Evolutionary conservation across 805 yeast genomes (phyloP).

Genomic region (Ogataea nakhonphanomensis): DNA sequence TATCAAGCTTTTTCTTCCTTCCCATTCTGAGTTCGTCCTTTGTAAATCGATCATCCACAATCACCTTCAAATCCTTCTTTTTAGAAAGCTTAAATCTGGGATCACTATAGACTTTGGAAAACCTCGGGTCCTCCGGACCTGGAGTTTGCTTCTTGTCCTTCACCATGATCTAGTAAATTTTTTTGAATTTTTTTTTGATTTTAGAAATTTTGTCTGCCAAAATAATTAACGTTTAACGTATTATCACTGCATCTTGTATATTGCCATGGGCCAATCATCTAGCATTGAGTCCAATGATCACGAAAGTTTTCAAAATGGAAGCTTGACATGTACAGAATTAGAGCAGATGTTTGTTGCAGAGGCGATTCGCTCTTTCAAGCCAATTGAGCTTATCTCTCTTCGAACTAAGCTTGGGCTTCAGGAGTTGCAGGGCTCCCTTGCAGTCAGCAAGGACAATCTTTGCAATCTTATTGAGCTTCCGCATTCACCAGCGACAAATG

Average conservation of each 20-base stretch:
- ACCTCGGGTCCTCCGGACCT: slow-evolving; percentile 67
- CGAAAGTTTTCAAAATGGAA: slow-evolving; percentile 11
- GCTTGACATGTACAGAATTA: slow-evolving; percentile 15
- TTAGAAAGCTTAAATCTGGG: slow-evolving; percentile 83
- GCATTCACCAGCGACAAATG: slow-evolving; percentile 29
- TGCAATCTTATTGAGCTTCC: slow-evolving; percentile 35
- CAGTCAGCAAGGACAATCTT: slow-evolving; percentile 29
- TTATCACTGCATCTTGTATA: background rate
- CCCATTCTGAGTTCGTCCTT: slow-evolving; percentile 60
- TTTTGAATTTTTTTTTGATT: background rate
- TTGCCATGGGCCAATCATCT: slow-evolving; percentile 24
- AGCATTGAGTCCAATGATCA: slow-evolving; percentile 10
- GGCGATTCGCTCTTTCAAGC: slow-evolving; percentile 18
- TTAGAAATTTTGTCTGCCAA: slow-evolving; percentile 4
- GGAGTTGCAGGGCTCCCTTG: slow-evolving; percentile 23
- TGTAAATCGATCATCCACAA: slow-evolving; percentile 79
- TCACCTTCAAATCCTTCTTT: slow-evolving; percentile 64
- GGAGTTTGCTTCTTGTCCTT: slow-evolving; percentile 21
- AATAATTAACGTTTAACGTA: background rate
- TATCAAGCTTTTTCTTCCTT: slow-evolving; percentile 69
- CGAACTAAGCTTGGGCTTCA: slow-evolving; percentile 21
- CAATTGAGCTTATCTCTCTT: slow-evolving; percentile 25
- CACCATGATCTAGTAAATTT: slow-evolving; percentile 2
- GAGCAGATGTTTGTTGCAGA: slow-evolving; percentile 19
- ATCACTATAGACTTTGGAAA: slow-evolving; percentile 74